Conservation (phyloP, 2,329 filamentous ascomycete genomes). For the Stagonosporopsis tanaceti region DNA sequence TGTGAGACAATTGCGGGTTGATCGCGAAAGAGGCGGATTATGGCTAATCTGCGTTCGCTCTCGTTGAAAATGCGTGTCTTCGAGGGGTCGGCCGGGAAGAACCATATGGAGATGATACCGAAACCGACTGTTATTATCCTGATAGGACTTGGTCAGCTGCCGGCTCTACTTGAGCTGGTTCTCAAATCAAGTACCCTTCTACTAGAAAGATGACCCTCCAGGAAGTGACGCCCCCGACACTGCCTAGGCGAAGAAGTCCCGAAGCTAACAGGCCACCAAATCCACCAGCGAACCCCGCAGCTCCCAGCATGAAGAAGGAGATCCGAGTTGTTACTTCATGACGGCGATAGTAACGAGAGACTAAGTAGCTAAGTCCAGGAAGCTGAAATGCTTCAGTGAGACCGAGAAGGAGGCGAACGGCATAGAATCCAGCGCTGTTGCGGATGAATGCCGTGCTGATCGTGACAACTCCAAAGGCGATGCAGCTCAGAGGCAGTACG, state of each 20-base stretch:
- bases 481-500: not conserved
- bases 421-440: not conserved
- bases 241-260: not conserved
- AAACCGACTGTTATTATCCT: constrained; percentile 1
- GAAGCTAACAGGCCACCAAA: constrained; percentile 2
- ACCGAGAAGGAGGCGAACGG: not conserved
- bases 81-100: constrained; percentile 1
- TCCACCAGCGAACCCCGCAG: not conserved
- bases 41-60: not conserved
- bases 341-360: constrained; percentile 1
- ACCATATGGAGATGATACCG: not conserved
- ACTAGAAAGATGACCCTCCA: not conserved
- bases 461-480: not conserved
- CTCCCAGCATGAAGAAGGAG: not conserved
- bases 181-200: not conserved
- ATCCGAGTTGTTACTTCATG: not conserved
- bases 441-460: not conserved
- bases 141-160: not conserved
- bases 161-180: not conserved
- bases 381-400: constrained; percentile 2
- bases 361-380: not conserved
- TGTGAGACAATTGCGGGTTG: not conserved
- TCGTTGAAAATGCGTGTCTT: not conserved
- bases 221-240: not conserved
- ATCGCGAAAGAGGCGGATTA: not conserved